Conservation (phyloP, 2,329 filamentous ascomycete genomes). For the Fusarium humuli region DNA sequence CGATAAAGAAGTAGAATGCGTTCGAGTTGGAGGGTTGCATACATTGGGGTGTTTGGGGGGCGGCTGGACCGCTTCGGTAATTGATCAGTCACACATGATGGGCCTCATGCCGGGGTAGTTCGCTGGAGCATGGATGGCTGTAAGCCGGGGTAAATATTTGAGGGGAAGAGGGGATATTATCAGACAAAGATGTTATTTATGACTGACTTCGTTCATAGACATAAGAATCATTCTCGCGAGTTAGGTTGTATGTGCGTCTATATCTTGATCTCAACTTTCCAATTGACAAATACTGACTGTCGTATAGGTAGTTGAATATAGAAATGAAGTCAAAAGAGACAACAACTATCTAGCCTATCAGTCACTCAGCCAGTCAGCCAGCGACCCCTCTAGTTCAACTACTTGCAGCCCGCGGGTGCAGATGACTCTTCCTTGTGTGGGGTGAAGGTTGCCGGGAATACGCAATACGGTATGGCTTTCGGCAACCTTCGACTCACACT, state of each 20-base stretch:
- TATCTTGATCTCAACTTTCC: background rate
- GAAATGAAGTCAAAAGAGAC: background rate
- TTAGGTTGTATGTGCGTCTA: background rate
- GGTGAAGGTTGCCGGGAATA: slow-evolving; percentile 1
- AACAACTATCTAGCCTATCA: background rate
- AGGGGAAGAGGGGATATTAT: slow-evolving; percentile 15
- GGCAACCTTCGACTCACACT: slow-evolving; percentile 14
- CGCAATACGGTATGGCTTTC: background rate
- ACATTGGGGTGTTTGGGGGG: slow-evolving; percentile 20
- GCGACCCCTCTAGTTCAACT: slow-evolving; percentile 12
- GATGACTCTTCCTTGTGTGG: slow-evolving; percentile 15
- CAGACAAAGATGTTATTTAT: slow-evolving; percentile 11
- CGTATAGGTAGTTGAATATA: background rate
- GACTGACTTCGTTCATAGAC: slow-evolving; percentile 29
- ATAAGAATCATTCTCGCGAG: slow-evolving; percentile 25
- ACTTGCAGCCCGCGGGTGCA: slow-evolving; percentile 13
- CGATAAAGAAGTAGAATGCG: slow-evolving; percentile 49
- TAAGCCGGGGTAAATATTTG: slow-evolving; percentile 21
- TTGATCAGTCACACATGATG: slow-evolving; percentile 33
- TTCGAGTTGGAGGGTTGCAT: slow-evolving; percentile 28
- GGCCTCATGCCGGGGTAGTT: slow-evolving; percentile 17
- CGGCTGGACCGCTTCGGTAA: slow-evolving; percentile 41
- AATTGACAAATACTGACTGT: background rate
- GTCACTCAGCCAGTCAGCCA: background rate
- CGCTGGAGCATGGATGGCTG: slow-evolving; percentile 19